These are phyloP conservation scores for Leccinum subgranulosum DNA, from an alignment of 768 basidiomycete species.

Conservation along the genomic window DNA sequence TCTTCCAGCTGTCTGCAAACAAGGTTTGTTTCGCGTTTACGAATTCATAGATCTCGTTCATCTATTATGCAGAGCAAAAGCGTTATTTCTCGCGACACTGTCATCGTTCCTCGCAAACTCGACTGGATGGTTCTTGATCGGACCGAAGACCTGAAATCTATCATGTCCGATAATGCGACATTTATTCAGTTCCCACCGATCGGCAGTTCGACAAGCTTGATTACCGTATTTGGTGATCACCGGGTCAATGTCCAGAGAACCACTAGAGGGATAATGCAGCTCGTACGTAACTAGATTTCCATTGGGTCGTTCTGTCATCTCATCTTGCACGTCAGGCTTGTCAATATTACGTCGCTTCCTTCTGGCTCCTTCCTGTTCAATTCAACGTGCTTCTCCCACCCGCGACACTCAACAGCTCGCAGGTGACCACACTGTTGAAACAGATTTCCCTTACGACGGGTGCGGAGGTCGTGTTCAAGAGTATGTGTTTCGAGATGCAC, in stretches of 20 bases:
- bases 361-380: constrained; percentile 92
- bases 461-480: constrained; percentile 94
- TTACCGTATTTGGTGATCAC: constrained; percentile 92
- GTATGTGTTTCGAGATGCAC: constrained; percentile 96
- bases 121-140: constrained; percentile 99
- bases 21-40: constrained; percentile 52
- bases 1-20: constrained; percentile 79
- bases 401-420: constrained; percentile 72
- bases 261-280: constrained; percentile 89
- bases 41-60: background rate
- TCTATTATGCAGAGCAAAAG: constrained; percentile 63
- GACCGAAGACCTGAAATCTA: constrained; percentile 84
- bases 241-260: constrained; percentile 93
- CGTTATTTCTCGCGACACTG: constrained; percentile 89
- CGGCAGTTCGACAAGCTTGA: constrained; percentile 88
- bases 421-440: constrained; percentile 81
- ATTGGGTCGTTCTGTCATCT: constrained; percentile 20
- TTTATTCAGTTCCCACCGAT: constrained; percentile 92
- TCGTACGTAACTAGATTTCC: constrained; percentile 54
- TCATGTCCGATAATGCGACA: constrained; percentile 96
- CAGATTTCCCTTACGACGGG: constrained; percentile 84
- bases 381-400: constrained; percentile 91
- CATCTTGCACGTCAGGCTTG: constrained; percentile 60
- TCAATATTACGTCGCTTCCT: constrained; percentile 94
- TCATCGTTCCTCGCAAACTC: constrained; percentile 92